A percentile compares a stretch with the other conserved stretches of the same genome.
phyloP scores from a whole-genome alignment of 2,329 filamentous ascomycete species.

The Fusarium foetens region DNA sequence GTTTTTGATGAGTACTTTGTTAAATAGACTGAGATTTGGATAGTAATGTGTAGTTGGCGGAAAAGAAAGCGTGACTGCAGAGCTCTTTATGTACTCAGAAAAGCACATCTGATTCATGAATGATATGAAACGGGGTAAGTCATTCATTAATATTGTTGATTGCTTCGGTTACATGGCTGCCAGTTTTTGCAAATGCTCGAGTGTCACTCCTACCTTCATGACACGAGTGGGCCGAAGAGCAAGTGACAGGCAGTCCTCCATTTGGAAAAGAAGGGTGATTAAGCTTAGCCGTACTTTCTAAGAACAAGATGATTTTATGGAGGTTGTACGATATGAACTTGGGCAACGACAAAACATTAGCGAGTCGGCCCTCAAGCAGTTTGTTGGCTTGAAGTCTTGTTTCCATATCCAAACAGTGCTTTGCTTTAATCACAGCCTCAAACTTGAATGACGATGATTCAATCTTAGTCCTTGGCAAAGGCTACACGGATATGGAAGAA shows the following conservation, averaged over 20 bases:
- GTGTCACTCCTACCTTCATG: background rate
- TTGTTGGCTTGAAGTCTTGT: background rate
- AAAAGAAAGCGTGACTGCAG: background rate
- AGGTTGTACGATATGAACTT: background rate
- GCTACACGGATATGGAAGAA: background rate
- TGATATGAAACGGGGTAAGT: background rate
- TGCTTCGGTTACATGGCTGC: background rate
- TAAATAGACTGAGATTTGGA: background rate
- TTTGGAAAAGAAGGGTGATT: background rate
- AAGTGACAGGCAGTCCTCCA: background rate
- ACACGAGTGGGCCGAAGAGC: background rate
- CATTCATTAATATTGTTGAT: background rate
- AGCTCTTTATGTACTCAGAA: background rate
- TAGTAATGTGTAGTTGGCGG: background rate
- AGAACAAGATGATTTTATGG: background rate
- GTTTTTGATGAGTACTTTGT: background rate
- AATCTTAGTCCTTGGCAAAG: background rate
- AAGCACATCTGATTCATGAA: background rate
- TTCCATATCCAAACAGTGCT: background rate
- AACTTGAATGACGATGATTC: too few relatives aligned
- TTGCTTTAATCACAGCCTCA: background rate
- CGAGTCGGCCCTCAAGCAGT: background rate
- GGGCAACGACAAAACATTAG: background rate
- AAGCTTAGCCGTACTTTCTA: background rate
- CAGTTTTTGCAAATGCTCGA: background rate